These are phyloP conservation scores for Chytriomyces hyalinus DNA, from an alignment of 192 early-diverging fungal species.

Conservation along the genomic window DNA sequence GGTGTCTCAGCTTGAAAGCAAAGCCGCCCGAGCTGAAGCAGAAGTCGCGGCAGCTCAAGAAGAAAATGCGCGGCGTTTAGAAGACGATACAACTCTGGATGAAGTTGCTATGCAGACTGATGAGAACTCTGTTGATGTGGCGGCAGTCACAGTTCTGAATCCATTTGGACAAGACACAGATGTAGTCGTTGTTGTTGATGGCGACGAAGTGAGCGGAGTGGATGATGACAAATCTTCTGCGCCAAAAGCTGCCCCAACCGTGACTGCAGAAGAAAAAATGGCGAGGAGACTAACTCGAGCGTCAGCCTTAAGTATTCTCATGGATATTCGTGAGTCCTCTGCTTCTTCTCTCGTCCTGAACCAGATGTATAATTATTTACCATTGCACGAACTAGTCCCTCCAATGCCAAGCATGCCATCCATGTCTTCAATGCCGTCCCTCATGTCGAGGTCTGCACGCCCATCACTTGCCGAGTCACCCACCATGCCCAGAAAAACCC, in stretches of 20 bases:
- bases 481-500: conserved; percentile 15
- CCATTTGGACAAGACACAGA: conserved; percentile 16
- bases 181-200: conserved; percentile 19
- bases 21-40: background rate
- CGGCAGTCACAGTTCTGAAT: conserved; percentile 31
- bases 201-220: conserved; percentile 8
- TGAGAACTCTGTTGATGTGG: background rate
- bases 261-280: conserved; percentile 17
- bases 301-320: conserved; percentile 34
- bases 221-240: conserved; percentile 29
- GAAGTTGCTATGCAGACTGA: background rate
- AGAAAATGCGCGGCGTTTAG: background rate
- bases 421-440: background rate
- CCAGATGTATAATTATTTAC: background rate
- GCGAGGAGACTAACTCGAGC: conserved; percentile 28
- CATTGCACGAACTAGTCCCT: conserved; percentile 8
- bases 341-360: background rate
- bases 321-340: conserved; percentile 35
- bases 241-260: background rate
- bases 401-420: conserved; percentile 14
- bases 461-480: conserved; percentile 15
- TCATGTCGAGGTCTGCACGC: background rate
- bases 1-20: conserved; percentile 23
- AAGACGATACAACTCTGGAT: conserved; percentile 8
- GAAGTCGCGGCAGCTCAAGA: background rate